Evolutionary conservation across 2,329 filamentous ascomycete species (phyloP).

Genomic region (Penicillium sp.): DNA sequence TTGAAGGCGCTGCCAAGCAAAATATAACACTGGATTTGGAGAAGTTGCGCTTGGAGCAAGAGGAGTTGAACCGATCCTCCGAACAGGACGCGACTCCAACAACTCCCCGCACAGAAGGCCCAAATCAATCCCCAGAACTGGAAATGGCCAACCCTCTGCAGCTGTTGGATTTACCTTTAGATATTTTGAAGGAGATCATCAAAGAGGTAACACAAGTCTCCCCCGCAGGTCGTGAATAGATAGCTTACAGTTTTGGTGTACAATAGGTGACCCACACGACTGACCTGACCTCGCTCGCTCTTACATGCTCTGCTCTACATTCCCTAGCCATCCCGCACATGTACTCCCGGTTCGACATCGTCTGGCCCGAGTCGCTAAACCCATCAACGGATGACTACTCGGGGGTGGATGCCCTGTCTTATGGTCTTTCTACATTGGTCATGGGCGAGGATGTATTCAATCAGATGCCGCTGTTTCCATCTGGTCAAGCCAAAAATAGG

Average conservation of each 20-base stretch:
- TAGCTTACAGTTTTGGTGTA: constrained; percentile 4
- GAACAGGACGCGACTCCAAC: constrained; percentile 9
- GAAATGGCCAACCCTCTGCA: constrained; percentile 52
- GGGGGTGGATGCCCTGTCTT: constrained; percentile 78
- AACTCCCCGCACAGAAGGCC: constrained; percentile 7
- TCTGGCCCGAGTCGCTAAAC: constrained; percentile 71
- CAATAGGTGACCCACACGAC: constrained; percentile 73
- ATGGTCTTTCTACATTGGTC: constrained; percentile 75
- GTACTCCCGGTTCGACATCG: constrained; percentile 82
- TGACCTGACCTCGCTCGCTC: constrained; percentile 72
- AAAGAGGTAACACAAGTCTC: constrained; percentile 60
- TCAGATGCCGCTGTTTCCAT: constrained; percentile 43
- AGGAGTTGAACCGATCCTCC: constrained; percentile 8
- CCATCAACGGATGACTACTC: constrained; percentile 63
- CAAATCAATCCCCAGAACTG: not conserved
- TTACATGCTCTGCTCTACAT: constrained; percentile 76
- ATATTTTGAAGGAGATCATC: constrained; percentile 74
- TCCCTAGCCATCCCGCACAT: constrained; percentile 72
- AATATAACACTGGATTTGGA: constrained; percentile 11
- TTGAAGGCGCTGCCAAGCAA: constrained; percentile 8
- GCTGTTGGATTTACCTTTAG: constrained; percentile 72
- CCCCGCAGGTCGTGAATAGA: not conserved
- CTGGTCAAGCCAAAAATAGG: not conserved
- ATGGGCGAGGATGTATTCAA: constrained; percentile 66
- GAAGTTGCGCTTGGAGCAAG: constrained; percentile 11